phyloP scores from a whole-genome alignment of 805 yeast species.

The Schwanniomyces yamadae region DNA sequence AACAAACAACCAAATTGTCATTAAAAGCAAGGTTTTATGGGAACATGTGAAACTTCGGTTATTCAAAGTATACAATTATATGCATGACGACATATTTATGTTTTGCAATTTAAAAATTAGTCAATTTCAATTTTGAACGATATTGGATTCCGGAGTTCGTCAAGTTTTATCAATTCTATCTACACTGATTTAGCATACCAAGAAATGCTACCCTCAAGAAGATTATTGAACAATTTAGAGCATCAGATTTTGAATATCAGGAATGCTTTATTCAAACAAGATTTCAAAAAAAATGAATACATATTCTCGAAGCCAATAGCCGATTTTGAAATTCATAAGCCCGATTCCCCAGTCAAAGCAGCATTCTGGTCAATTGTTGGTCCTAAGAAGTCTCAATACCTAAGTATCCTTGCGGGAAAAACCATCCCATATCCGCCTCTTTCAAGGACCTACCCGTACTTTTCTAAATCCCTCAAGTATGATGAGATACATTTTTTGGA shows the following conservation, averaged over 20 bases:
- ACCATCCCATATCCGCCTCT: slow-evolving; percentile 51
- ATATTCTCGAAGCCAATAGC: slow-evolving; percentile 27
- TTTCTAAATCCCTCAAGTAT: slow-evolving; percentile 26
- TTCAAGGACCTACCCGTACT: slow-evolving; percentile 55
- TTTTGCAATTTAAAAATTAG: too few relatives aligned
- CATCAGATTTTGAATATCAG: slow-evolving; percentile 19
- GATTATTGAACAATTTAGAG: neutral
- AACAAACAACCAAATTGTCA: too few relatives aligned
- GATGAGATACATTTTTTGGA: slow-evolving; percentile 33
- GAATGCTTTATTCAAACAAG: slow-evolving; percentile 22
- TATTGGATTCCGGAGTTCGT: too few relatives aligned
- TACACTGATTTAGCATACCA: too few relatives aligned
- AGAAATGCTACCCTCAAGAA: neutral
- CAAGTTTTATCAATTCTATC: too few relatives aligned
- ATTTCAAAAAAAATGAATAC: slow-evolving; percentile 4
- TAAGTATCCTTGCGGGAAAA: slow-evolving; percentile 57
- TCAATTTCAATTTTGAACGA: too few relatives aligned
- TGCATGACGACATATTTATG: too few relatives aligned
- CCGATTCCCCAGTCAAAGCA: slow-evolving; percentile 13
- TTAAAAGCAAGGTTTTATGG: too few relatives aligned
- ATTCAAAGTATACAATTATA: too few relatives aligned
- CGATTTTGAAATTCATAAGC: slow-evolving; percentile 21
- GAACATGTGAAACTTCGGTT: too few relatives aligned
- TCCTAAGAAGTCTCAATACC: slow-evolving; percentile 51
- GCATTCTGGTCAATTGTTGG: slow-evolving; percentile 36